Evolutionary conservation across 225 moss, liverwort and hornwort species (phyloP).

Genomic region (Marchantia paleacea): DNA sequence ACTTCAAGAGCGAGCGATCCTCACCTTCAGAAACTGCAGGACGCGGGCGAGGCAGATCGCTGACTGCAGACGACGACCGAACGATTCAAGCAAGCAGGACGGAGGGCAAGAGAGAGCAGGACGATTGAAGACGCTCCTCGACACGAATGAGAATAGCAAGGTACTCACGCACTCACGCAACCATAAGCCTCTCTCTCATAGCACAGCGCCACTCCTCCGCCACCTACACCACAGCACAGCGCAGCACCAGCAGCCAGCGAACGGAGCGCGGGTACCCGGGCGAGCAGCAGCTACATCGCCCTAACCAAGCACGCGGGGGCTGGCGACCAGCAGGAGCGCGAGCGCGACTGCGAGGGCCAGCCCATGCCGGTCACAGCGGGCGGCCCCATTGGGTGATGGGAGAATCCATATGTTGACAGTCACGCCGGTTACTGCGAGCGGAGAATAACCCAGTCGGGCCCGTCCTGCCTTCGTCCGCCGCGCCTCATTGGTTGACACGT

Average conservation of each 20-base stretch:
- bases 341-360: not conserved
- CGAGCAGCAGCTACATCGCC: too few species aligned
- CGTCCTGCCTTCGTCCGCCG: not conserved
- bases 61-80: not conserved
- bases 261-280: conserved; percentile 7
- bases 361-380: not conserved
- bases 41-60: conserved; percentile 1
- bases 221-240: not conserved
- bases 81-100: not conserved
- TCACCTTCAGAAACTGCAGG: conserved; percentile 16
- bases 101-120: not conserved
- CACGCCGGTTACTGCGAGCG: not conserved
- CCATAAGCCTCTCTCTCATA: not conserved
- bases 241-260: not conserved
- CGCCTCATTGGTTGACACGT: not conserved
- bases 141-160: conserved; percentile 16
- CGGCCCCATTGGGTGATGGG: not conserved
- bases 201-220: not conserved
- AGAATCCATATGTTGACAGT: not conserved
- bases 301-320: not conserved
- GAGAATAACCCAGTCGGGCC: not conserved
- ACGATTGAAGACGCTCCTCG: conserved; percentile 8
- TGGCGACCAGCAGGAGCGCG: not conserved
- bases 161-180: conserved; percentile 9
- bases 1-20: not conserved